These are phyloP conservation scores for Wallacemonas sp. DNA, from an alignment of 208 protist genomes.

Conservation along the genomic window DNA sequence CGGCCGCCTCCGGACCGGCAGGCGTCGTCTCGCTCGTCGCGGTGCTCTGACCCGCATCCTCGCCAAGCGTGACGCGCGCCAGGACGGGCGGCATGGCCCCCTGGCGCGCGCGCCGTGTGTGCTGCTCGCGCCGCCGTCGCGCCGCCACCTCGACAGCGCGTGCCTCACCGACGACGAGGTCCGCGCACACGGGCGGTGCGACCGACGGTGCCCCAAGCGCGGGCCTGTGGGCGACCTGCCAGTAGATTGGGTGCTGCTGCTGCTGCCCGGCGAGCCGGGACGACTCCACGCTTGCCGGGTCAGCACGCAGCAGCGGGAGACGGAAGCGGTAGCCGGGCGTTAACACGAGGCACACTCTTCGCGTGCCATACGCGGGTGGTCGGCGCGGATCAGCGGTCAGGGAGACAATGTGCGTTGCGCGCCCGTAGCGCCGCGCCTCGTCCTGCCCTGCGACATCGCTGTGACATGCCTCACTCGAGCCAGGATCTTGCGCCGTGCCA, in stretches of 20 bases:
- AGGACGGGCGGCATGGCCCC: neutral
- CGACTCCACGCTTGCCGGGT: conserved; percentile 12
- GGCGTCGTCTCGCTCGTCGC: too few species aligned
- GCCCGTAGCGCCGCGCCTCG: neutral
- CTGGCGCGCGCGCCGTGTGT: neutral
- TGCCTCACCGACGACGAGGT: conserved; percentile 59
- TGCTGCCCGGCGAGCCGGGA: too few species aligned
- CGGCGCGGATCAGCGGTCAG: conserved; percentile 30
- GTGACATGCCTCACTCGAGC: neutral
- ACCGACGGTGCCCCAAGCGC: neutral
- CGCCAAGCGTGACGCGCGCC: neutral
- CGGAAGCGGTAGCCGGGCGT: conserved; percentile 39
- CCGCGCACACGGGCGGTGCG: conserved; percentile 32
- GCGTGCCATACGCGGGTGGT: conserved; percentile 16
- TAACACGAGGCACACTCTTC: conserved; percentile 44
- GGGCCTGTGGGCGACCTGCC: neutral
- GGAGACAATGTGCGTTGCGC: conserved; percentile 27
- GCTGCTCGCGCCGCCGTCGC: conserved; percentile 6
- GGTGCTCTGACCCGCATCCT: neutral
- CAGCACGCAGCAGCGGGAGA: conserved; percentile 20
- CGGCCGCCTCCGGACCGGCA: neutral
- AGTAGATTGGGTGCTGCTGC: conserved; percentile 13
- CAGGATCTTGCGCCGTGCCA: neutral
- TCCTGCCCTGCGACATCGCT: neutral
- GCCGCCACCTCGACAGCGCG: conserved; percentile 27